These are phyloP conservation scores for Termitomyces sp. DNA, from an alignment of 768 basidiomycete species.

Conservation along the genomic window DNA sequence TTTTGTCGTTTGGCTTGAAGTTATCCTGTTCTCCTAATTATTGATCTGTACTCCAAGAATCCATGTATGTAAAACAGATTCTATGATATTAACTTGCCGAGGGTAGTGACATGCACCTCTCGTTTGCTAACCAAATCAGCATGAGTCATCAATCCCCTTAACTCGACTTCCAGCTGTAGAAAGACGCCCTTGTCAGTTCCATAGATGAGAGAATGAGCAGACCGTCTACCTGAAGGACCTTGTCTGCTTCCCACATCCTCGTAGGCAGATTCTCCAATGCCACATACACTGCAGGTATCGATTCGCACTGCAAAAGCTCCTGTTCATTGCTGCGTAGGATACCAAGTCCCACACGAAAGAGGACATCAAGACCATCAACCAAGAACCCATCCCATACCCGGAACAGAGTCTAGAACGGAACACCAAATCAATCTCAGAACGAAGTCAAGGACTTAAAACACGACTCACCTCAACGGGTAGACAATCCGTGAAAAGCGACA, in stretches of 20 bases:
- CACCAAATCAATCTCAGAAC: neutral
- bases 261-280: conserved; percentile 87
- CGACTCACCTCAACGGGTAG: conserved; percentile 83
- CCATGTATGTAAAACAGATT: neutral
- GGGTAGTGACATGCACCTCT: conserved; percentile 43
- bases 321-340: conserved; percentile 82
- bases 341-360: conserved; percentile 86
- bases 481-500: conserved; percentile 94
- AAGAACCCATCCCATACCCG: conserved; percentile 96
- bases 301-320: conserved; percentile 81
- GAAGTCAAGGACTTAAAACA: neutral
- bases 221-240: conserved; percentile 73
- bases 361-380: conserved; percentile 86
- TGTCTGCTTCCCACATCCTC: conserved; percentile 91
- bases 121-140: conserved; percentile 54
- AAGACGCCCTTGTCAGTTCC: neutral
- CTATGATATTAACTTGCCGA: conserved; percentile 39
- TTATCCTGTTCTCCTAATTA: no score
- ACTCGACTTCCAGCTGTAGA: conserved; percentile 52
- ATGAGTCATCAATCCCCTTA: conserved; percentile 50
- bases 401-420: conserved; percentile 72
- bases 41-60: neutral
- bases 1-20: no score
- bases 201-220: neutral
- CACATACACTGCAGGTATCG: conserved; percentile 86